These are phyloP conservation scores for Taphrina pruni DNA, from an alignment of 1,139 yeast species.

Conservation along the genomic window DNA sequence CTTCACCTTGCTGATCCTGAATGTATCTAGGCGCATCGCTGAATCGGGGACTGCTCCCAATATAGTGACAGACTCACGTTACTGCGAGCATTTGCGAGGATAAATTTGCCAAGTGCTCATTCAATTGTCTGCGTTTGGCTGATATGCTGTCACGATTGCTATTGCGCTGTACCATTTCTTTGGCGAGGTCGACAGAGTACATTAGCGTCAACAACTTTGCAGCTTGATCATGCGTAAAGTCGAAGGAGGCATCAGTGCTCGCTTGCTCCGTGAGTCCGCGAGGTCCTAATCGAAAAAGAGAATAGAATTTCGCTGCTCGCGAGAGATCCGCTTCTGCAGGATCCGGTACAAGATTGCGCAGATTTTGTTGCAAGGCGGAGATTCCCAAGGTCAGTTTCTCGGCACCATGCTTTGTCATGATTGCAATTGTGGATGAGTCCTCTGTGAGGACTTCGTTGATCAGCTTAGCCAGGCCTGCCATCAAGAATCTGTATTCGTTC, in stretches of 20 bases:
- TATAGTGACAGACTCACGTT: neutral
- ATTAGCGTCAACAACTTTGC: conserved; percentile 36
- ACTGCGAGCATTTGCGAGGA: conserved; percentile 19
- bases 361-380: conserved; percentile 39
- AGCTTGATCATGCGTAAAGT: conserved; percentile 28
- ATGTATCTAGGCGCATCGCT: too few species aligned
- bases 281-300: conserved; percentile 14
- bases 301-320: conserved; percentile 30
- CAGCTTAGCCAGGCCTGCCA: conserved; percentile 36
- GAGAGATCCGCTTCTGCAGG: conserved; percentile 38
- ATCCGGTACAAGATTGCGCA: conserved; percentile 34
- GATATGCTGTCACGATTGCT: conserved; percentile 15
- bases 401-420: conserved; percentile 32
- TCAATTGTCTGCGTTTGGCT: conserved; percentile 17
- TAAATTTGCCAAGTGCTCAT: conserved; percentile 17
- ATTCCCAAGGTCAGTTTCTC: conserved; percentile 39
- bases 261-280: conserved; percentile 26
- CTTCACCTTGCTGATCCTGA: too few species aligned
- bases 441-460: conserved; percentile 41
- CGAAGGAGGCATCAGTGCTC: conserved; percentile 2
- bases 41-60: neutral
- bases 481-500: conserved; percentile 29
- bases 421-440: conserved; percentile 23
- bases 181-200: conserved; percentile 32
- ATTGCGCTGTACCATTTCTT: neutral